Evolutionary conservation across 441 rosid genomes (phyloP).

Genomic region (Melastoma candidum): DNA sequence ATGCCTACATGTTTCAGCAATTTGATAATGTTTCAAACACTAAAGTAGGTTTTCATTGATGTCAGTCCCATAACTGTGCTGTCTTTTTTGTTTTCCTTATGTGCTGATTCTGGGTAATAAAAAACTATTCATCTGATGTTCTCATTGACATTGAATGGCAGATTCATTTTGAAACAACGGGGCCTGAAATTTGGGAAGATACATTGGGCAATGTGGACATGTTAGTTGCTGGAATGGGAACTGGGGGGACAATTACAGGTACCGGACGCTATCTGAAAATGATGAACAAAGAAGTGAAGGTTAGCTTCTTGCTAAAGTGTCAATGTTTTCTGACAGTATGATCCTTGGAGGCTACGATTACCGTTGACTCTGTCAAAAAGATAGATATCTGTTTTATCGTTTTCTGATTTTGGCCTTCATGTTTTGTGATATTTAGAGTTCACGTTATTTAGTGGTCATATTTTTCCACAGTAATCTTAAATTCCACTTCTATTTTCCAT

Average conservation of each 20-base stretch:
- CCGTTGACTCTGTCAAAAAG: no score
- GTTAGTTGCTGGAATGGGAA: slow-evolving; percentile 79
- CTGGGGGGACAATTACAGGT: slow-evolving; percentile 84
- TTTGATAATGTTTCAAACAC: slow-evolving; percentile 65
- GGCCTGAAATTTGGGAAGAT: slow-evolving; percentile 96
- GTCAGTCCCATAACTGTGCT: not conserved
- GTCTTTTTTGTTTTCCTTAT: not conserved
- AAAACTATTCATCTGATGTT: not conserved
- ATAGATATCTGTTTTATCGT: no score
- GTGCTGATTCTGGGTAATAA: not conserved
- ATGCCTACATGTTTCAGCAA: slow-evolving; percentile 70
- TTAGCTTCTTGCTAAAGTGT: slow-evolving; percentile 8
- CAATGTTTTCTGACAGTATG: not conserved
- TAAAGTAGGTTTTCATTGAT: slow-evolving; percentile 31
- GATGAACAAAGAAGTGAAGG: slow-evolving; percentile 69
- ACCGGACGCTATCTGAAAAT: slow-evolving; percentile 69
- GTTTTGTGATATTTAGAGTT: no score
- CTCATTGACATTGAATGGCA: slow-evolving; percentile 26
- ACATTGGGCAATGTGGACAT: slow-evolving; percentile 72
- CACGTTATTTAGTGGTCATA: no score
- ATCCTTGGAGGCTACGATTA: no score
- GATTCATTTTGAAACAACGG: slow-evolving; percentile 85
- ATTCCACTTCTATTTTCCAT: no score
- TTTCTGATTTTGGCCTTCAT: no score
- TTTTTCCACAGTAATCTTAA: no score